Percentiles rank a stretch among this genome's conserved stretches.
These are phyloP conservation scores for Hemileia vastatrix DNA, from an alignment of 1,284 basidiomycete genomes.

Conservation along the genomic window DNA sequence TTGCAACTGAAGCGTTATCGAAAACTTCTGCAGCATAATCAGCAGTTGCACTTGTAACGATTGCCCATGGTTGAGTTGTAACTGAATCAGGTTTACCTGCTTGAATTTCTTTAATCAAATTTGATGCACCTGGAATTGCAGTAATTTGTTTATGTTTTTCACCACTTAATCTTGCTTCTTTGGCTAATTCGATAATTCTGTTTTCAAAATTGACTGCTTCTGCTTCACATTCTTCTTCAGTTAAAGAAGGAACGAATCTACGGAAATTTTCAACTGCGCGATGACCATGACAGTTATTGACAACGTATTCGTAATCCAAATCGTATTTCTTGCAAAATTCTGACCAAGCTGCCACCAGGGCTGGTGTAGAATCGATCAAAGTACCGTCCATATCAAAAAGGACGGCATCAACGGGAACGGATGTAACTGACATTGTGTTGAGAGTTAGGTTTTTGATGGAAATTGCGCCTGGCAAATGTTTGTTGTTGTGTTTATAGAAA, in stretches of 20 bases:
- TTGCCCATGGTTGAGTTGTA: constrained; percentile 39
- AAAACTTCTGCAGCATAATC: constrained; percentile 40
- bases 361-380: too few relatives aligned
- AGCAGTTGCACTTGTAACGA: constrained; percentile 42
- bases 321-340: constrained; percentile 36
- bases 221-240: constrained; percentile 29
- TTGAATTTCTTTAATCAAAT: too few relatives aligned
- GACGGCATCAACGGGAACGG: constrained; percentile 25
- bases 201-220: constrained; percentile 38
- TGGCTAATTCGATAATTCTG: constrained; percentile 37
- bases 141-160: constrained; percentile 27
- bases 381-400: constrained; percentile 46
- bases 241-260: constrained; percentile 36
- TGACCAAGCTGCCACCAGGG: constrained; percentile 40
- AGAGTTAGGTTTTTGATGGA: too few relatives aligned
- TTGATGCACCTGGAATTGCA: constrained; percentile 39
- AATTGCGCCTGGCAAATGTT: too few relatives aligned
- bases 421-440: constrained; percentile 17
- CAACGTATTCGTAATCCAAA: constrained; percentile 38
- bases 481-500: too few relatives aligned
- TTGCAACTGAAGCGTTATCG: constrained; percentile 27
- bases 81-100: too few relatives aligned
- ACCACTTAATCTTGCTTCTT: constrained; percentile 26
- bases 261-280: constrained; percentile 40
- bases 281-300: constrained; percentile 33